Percentiles rank a stretch among this genome's conserved stretches.
Conservation (phyloP, 176 grass and related monocot species). For the Calamus simplicifolius region DNA sequence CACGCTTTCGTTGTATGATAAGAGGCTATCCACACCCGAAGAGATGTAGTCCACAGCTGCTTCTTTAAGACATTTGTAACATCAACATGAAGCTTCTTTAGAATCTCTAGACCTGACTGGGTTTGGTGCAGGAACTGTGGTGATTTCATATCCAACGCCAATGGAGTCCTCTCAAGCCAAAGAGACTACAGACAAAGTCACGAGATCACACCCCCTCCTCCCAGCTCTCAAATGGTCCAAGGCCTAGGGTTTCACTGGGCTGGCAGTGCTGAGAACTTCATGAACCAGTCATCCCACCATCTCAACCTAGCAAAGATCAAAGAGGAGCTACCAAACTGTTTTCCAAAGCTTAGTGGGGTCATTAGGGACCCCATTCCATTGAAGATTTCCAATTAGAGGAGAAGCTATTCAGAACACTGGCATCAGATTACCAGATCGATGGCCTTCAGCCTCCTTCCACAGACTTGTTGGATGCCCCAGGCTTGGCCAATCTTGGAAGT, state of each 20-base stretch:
- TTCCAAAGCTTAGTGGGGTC: conserved; percentile 6
- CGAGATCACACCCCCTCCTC: conserved; percentile 16
- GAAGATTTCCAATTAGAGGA: conserved; percentile 21
- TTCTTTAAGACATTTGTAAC: no score
- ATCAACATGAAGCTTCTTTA: no score
- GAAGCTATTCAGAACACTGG: conserved; percentile 20
- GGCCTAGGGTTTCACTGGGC: conserved; percentile 80
- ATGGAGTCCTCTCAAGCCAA: conserved; percentile 25
- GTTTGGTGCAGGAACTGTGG: conserved; percentile 29
- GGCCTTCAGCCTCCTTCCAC: conserved; percentile 6
- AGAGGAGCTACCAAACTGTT: conserved; percentile 16
- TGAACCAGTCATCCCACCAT: conserved; percentile 25
- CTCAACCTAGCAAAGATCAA: conserved; percentile 33
- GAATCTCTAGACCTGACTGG: not conserved
- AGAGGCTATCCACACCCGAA: no score
- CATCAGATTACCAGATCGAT: conserved; percentile 9
- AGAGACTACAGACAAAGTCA: conserved; percentile 22
- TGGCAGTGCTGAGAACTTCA: conserved; percentile 10
- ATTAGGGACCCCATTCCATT: not conserved
- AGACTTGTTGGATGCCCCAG: not conserved
- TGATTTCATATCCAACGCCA: conserved; percentile 25
- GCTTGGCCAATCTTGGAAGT: not conserved
- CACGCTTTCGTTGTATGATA: no score
- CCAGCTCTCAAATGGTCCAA: conserved; percentile 55
- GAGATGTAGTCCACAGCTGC: no score